A percentile compares a stretch with the other conserved stretches of the same genome.
Conservation (phyloP, 2,329 filamentous ascomycete species). For the Xylaria sp. region DNA sequence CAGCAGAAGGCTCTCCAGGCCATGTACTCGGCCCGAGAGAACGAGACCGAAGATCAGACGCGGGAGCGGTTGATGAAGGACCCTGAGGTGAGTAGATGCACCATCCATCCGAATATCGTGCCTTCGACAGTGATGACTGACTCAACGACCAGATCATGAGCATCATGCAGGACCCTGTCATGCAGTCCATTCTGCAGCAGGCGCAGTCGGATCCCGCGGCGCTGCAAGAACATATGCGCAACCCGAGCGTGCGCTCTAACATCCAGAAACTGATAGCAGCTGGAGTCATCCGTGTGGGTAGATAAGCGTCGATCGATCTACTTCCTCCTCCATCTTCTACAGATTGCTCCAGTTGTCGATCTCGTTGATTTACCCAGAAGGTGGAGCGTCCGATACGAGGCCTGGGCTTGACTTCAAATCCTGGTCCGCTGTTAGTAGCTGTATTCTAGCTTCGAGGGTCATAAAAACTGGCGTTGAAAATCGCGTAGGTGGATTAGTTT, state of each 20-base stretch:
- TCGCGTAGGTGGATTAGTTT: constrained; percentile 10
- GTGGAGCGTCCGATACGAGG: neutral
- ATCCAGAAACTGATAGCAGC: constrained; percentile 94
- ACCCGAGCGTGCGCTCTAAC: constrained; percentile 80
- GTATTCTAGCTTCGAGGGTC: constrained; percentile 15
- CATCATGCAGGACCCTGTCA: constrained; percentile 93
- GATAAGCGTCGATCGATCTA: constrained; percentile 30
- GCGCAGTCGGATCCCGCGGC: constrained; percentile 91
- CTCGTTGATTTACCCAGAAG: neutral
- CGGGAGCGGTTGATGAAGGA: constrained; percentile 87
- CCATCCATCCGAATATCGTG: neutral
- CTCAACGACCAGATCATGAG: constrained; percentile 67
- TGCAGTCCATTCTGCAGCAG: constrained; percentile 97
- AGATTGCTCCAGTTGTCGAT: neutral
- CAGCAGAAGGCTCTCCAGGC: constrained; percentile 89
- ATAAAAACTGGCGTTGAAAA: constrained; percentile 24
- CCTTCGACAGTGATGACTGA: constrained; percentile 1
- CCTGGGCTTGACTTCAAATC: too few relatives aligned
- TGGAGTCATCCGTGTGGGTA: constrained; percentile 82
- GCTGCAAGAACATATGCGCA: constrained; percentile 96
- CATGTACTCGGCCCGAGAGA: constrained; percentile 88
- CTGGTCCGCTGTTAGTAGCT: neutral
- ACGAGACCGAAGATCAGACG: constrained; percentile 95
- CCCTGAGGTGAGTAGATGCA: constrained; percentile 70
- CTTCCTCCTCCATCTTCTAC: too few relatives aligned